Conservation (phyloP, 345 rosid genomes). For the Bruguiera gymnorhiza region DNA sequence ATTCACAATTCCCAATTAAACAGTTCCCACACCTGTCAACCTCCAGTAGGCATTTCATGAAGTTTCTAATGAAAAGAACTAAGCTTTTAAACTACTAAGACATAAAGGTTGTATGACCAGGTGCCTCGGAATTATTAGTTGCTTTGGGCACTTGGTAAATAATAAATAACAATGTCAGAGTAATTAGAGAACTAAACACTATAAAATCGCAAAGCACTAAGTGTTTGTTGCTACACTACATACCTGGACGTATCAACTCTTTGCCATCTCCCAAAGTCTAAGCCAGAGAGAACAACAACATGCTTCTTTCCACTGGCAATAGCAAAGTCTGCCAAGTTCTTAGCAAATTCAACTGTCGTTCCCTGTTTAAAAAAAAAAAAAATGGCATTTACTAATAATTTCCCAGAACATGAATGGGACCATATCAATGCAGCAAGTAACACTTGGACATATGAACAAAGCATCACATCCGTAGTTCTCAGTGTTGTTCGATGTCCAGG, state of each 20-base stretch:
- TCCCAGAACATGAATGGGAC: neutral
- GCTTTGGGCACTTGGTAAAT: neutral
- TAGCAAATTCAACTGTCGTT: constrained; percentile 71
- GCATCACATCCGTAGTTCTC: neutral
- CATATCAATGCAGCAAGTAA: neutral
- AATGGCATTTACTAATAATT: neutral
- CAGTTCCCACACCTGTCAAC: neutral
- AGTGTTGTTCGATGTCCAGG: constrained; percentile 1
- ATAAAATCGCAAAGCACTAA: neutral
- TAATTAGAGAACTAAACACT: neutral
- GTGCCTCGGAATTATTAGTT: neutral
- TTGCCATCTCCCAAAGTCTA: constrained; percentile 87
- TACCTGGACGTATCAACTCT: constrained; percentile 84
- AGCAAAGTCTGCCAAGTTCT: constrained; percentile 77
- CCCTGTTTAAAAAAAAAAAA: constrained; percentile 42
- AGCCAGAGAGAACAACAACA: constrained; percentile 66
- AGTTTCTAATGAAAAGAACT: neutral
- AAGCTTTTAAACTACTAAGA: neutral
- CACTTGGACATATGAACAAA: neutral
- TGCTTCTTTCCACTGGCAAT: constrained; percentile 68
- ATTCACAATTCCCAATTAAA: neutral
- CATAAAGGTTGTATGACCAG: neutral
- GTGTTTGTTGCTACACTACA: neutral
- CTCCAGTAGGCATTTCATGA: neutral
- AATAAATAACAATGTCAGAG: neutral